Evolutionary conservation across 805 yeast species (phyloP).

Genomic region (Metschnikowia drakensbergensis): DNA sequence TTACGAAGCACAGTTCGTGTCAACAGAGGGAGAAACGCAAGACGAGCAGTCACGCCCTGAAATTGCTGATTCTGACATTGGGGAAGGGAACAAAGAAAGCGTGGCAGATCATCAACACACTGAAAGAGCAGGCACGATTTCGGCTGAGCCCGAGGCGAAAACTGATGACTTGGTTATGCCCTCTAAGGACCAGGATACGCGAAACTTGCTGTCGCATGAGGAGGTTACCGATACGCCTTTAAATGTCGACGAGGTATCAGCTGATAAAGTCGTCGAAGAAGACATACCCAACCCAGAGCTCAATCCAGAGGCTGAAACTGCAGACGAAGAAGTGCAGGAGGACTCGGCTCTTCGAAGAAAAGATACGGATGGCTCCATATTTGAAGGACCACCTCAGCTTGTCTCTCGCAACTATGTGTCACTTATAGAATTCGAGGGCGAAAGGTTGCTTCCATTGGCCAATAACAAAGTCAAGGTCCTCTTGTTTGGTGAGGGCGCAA

Average conservation of each 20-base stretch:
- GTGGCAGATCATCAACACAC: not conserved
- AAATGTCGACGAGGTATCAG: not conserved
- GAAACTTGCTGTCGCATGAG: not conserved
- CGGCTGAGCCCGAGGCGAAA: not conserved
- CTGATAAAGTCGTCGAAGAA: not conserved
- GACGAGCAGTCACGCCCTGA: not conserved
- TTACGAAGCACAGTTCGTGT: not conserved
- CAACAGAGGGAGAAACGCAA: not conserved
- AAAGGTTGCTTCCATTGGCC: constrained; percentile 22
- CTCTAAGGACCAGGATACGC: not conserved
- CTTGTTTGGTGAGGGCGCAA: constrained; percentile 63
- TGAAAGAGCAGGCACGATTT: not conserved
- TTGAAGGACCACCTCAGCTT: constrained; percentile 68
- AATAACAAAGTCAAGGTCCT: constrained; percentile 26
- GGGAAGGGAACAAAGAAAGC: not conserved
- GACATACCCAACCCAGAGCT: not conserved
- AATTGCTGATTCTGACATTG: not conserved
- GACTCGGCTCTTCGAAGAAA: not conserved
- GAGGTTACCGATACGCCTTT: not conserved
- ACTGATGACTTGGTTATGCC: not conserved
- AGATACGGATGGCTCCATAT: constrained; percentile 24
- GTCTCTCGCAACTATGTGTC: constrained; percentile 54
- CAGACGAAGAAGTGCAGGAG: constrained; percentile 6
- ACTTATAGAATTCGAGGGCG: constrained; percentile 46
- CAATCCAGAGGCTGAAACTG: not conserved